These are phyloP conservation scores for Glycine soja DNA, from an alignment of 306 rosid genomes.

Conservation along the genomic window DNA sequence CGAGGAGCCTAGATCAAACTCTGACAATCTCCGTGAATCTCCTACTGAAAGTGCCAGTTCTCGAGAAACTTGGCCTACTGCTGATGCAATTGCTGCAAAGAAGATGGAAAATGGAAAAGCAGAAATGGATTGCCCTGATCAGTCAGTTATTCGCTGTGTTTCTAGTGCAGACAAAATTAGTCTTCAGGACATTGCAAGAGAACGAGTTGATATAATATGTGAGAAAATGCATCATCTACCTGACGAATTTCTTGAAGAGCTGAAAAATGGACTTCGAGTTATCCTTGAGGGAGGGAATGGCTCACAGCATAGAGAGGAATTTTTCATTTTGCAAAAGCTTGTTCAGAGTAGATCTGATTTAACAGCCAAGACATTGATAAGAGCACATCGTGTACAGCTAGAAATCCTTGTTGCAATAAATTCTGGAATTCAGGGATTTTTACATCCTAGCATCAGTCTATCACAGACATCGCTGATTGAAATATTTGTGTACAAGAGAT, in stretches of 20 bases:
- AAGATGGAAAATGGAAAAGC: conserved; percentile 88
- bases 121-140: conserved; percentile 74
- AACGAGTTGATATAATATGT: conserved; percentile 77
- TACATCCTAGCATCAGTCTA: conserved; percentile 91
- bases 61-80: conserved; percentile 86
- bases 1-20: conserved; percentile 86
- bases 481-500: conserved; percentile 86
- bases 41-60: conserved; percentile 98
- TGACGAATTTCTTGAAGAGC: conserved; percentile 79
- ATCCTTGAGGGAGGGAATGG: conserved; percentile 93
- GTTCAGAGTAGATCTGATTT: conserved; percentile 87
- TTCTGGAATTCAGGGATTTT: conserved; percentile 92
- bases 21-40: conserved; percentile 80
- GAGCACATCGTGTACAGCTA: conserved; percentile 93
- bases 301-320: conserved; percentile 85
- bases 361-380: conserved; percentile 81
- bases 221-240: conserved; percentile 90
- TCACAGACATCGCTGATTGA: conserved; percentile 87
- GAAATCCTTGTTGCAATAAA: conserved; percentile 93
- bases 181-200: conserved; percentile 92
- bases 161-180: conserved; percentile 82
- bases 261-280: conserved; percentile 76
- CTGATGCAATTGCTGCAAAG: conserved; percentile 71
- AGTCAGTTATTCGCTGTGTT: conserved; percentile 80
- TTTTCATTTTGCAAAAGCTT: conserved; percentile 82